These are phyloP conservation scores for Xylariaceae sp. DNA, from an alignment of 2,329 filamentous ascomycete species.

Conservation along the genomic window DNA sequence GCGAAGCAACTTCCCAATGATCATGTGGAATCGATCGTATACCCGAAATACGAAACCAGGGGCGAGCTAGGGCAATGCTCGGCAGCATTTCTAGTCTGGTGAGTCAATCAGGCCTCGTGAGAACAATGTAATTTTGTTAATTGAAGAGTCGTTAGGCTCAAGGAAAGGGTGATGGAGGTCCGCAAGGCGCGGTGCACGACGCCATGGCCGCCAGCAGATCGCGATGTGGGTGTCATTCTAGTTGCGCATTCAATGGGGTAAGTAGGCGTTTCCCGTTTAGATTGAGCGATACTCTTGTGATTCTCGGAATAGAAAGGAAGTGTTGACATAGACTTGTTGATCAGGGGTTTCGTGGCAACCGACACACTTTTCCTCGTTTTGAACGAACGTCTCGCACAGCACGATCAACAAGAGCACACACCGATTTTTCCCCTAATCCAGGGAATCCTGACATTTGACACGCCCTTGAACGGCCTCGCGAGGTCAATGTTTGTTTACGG, in stretches of 20 bases:
- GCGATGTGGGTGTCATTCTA: slow-evolving; percentile 72
- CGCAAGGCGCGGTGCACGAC: slow-evolving; percentile 63
- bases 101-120: slow-evolving; percentile 7
- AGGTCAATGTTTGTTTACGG: slow-evolving; percentile 57
- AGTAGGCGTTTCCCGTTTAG: slow-evolving; percentile 12
- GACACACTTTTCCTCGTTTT: slow-evolving; percentile 71
- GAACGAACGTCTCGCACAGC: slow-evolving; percentile 51
- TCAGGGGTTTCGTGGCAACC: slow-evolving; percentile 71
- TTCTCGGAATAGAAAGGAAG: not conserved
- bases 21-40: slow-evolving; percentile 56
- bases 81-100: slow-evolving; percentile 45
- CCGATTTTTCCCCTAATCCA: slow-evolving; percentile 76
- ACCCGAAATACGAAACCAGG: slow-evolving; percentile 68
- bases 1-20: slow-evolving; percentile 55
- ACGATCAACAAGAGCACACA: slow-evolving; percentile 27
- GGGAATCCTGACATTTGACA: slow-evolving; percentile 78
- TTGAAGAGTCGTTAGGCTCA: slow-evolving; percentile 51
- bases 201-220: slow-evolving; percentile 72
- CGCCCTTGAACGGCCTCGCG: slow-evolving; percentile 67
- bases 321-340: not conserved
- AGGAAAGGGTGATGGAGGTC: slow-evolving; percentile 74
- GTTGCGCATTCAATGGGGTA: slow-evolving; percentile 78
- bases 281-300: not conserved
- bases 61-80: slow-evolving; percentile 56
- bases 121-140: not conserved